A percentile compares a stretch with the other conserved stretches of the same genome.
Conservation (phyloP, 169 alveolate species). For the Plasmodium yoelii region DNA sequence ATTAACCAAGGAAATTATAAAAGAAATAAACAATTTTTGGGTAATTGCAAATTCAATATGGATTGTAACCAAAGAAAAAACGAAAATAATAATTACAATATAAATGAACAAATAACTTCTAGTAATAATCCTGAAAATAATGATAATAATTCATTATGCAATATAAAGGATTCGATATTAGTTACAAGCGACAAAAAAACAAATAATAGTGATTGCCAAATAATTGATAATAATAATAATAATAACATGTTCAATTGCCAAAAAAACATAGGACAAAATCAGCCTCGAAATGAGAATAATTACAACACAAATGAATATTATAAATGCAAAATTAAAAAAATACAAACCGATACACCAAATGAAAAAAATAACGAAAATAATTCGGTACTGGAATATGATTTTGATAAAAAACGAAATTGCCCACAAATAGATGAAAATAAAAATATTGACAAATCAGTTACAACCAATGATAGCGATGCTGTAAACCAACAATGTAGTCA, state of each 20-base stretch:
- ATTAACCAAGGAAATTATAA: conserved; percentile 26
- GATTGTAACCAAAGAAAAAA: conserved; percentile 20
- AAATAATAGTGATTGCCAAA: neutral
- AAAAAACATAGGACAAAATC: too few relatives aligned
- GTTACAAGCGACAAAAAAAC: conserved; percentile 2
- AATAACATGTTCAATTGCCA: neutral
- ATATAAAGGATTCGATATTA: neutral
- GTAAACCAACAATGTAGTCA: conserved; percentile 4
- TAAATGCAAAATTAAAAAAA: conserved; percentile 27
- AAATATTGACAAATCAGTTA: conserved; percentile 1
- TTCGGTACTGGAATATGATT: neutral
- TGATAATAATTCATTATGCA: conserved; percentile 2
- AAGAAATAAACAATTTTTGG: conserved; percentile 15
- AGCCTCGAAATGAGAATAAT: neutral
- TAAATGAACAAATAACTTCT: neutral
- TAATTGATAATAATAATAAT: neutral
- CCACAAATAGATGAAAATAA: conserved; percentile 15
- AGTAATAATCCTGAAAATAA: conserved; percentile 1
- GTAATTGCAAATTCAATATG: neutral
- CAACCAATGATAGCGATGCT: conserved; percentile 7
- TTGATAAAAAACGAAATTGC: conserved; percentile 10
- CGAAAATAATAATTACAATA: neutral
- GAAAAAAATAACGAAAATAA: neutral
- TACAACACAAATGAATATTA: conserved; percentile 2
- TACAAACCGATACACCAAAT: conserved; percentile 1